Conservation (phyloP, 2,329 filamentous ascomycete species). For the Claviceps digitariae region DNA sequence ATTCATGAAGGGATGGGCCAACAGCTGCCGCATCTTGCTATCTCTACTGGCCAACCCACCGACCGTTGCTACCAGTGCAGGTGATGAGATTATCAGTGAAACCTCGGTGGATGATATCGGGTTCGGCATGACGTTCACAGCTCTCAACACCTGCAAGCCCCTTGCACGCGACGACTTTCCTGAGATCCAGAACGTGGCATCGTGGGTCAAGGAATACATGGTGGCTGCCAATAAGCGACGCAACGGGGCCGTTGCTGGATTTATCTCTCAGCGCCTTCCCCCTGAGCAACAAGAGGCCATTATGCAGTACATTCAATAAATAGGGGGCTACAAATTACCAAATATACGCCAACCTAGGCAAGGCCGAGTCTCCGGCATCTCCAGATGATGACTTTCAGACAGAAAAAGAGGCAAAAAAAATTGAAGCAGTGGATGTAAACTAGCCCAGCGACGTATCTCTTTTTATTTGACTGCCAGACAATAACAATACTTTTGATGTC, state of each 20-base stretch:
- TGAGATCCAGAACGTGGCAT: slow-evolving; percentile 65
- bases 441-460: too few species aligned
- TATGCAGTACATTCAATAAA: slow-evolving; percentile 33
- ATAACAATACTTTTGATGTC: too few species aligned
- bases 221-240: slow-evolving; percentile 64
- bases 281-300: slow-evolving; percentile 44
- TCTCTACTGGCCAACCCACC: slow-evolving; percentile 84
- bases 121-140: slow-evolving; percentile 90
- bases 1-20: slow-evolving; percentile 81
- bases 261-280: slow-evolving; percentile 57
- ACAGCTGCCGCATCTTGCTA: slow-evolving; percentile 79
- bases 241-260: slow-evolving; percentile 54
- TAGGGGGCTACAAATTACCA: too few species aligned
- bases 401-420: too few species aligned
- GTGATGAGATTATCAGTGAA: slow-evolving; percentile 69
- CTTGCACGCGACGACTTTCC: slow-evolving; percentile 68
- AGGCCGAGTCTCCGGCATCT: background rate
- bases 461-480: too few species aligned
- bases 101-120: slow-evolving; percentile 89
- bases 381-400: too few species aligned
- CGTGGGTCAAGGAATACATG: slow-evolving; percentile 73
- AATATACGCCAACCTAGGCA: background rate
- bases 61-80: slow-evolving; percentile 44
- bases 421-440: too few species aligned
- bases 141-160: slow-evolving; percentile 78